These are phyloP conservation scores for Xylaria sp. DNA, from an alignment of 495 filamentous ascomycete genomes.

Conservation along the genomic window DNA sequence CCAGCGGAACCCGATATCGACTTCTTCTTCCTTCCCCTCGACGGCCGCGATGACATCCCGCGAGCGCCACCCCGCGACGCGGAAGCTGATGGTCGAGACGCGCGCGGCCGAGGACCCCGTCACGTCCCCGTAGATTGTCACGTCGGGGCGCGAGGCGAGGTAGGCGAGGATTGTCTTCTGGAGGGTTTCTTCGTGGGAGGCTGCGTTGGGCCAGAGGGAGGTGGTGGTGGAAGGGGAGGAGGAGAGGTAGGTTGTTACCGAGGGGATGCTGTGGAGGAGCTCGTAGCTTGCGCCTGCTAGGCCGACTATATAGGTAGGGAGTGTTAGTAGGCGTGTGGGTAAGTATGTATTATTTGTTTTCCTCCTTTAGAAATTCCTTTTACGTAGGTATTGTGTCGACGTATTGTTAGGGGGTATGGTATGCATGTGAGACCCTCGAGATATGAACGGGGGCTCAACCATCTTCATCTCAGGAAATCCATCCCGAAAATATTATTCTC, in stretches of 20 bases:
- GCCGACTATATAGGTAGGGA: conserved; percentile 38
- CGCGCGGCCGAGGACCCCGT: conserved; percentile 51
- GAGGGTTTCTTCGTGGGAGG: conserved; percentile 64
- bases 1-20: conserved; percentile 66
- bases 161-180: conserved; percentile 64
- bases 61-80: conserved; percentile 62
- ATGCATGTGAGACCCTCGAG: not conserved
- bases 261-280: conserved; percentile 63
- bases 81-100: conserved; percentile 72
- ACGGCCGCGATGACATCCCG: conserved; percentile 67
- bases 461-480: not conserved
- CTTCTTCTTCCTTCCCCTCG: conserved; percentile 55
- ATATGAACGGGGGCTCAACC: not conserved
- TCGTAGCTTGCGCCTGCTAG: conserved; percentile 73
- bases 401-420: not conserved
- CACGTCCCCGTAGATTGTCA: conserved; percentile 65
- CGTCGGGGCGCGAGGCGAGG: conserved; percentile 52
- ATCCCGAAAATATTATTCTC: not conserved
- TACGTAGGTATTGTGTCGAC: not conserved
- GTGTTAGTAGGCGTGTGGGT: not conserved
- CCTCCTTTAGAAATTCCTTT: not conserved
- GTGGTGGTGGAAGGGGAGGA: conserved; percentile 1
- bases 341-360: not conserved
- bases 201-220: conserved; percentile 56
- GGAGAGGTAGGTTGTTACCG: conserved; percentile 62